These are phyloP conservation scores for Tricholoma saponaceum DNA, from an alignment of 768 basidiomycete species.

Conservation along the genomic window DNA sequence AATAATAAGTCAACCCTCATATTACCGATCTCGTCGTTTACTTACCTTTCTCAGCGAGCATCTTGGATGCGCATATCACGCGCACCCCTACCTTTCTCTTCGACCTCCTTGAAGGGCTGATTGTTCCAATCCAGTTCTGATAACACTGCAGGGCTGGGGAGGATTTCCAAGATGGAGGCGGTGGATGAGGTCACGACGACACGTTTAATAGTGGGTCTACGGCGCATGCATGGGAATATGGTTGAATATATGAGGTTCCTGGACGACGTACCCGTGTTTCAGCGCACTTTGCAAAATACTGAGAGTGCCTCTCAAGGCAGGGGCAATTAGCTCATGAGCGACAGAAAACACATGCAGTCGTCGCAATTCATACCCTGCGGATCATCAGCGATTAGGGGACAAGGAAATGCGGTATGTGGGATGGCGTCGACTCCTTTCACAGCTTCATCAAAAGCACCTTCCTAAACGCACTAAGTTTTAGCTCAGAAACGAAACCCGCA, in stretches of 20 bases:
- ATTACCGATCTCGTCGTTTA: background rate
- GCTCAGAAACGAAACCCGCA: background rate
- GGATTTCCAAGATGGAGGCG: slow-evolving; percentile 37
- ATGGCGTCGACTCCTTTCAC: slow-evolving; percentile 66
- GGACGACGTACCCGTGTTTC: slow-evolving; percentile 43
- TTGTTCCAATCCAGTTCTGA: slow-evolving; percentile 61
- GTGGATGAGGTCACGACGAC: slow-evolving; percentile 60
- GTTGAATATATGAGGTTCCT: background rate
- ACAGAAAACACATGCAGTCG: background rate
- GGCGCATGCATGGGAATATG: background rate
- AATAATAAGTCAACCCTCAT: background rate
- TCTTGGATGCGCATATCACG: slow-evolving; percentile 58
- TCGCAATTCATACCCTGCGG: slow-evolving; percentile 19
- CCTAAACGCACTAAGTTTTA: slow-evolving; percentile 21
- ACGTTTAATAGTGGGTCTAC: slow-evolving; percentile 41
- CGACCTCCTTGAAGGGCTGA: slow-evolving; percentile 39
- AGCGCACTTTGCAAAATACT: slow-evolving; percentile 56
- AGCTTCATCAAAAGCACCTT: slow-evolving; percentile 67
- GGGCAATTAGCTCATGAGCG: slow-evolving; percentile 50
- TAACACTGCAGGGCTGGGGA: slow-evolving; percentile 23
- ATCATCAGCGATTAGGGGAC: slow-evolving; percentile 37
- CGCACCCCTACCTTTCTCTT: slow-evolving; percentile 46
- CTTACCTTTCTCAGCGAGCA: slow-evolving; percentile 51
- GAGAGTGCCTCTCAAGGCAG: slow-evolving; percentile 69
- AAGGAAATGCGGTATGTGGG: slow-evolving; percentile 58